Base-by-base conservation (phyloP, 352 stramenopile species). In the Globisporangium okanoganense region DNA sequence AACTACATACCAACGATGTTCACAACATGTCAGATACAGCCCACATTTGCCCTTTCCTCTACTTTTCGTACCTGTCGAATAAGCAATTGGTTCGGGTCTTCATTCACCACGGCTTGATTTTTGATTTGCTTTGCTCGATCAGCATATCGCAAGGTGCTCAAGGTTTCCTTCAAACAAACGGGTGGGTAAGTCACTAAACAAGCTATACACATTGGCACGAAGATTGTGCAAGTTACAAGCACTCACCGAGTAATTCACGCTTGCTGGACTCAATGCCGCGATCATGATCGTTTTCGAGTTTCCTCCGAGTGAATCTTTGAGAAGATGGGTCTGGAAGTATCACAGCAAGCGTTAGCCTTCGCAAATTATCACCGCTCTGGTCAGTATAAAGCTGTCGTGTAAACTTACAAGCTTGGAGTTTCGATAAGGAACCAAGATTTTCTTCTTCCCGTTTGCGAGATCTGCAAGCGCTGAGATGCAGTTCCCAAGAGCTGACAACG, bases 241-340 rank as follows among this genome's bases (percentile, higher is more conserved):
- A 41, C 66, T 24, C 55, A 90, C 83, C 22, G 81, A 93, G 51
- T 95, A 95, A 56, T 96, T 97, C 4, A 96, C 78, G 31, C 82
- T 90, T 0, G 84, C 87, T 55, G 90, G 90, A 58, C 87, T 94
- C 31, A 97, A 66, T 16, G 88, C 87, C 36, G 89, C 88, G 47
- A 96, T 96, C 88, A 96, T 96, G 35, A 96, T 95, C 18, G 88
- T 95, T 60, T 96, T 97, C 2, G 85, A 90, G 60, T 96, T 96
- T 31, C 86, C 88, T 43, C 88, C 88, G 1, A 97, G 70, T 0
- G 85, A 94, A 63, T 93, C 84, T 58, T 93, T 93, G 25, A 95
- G 74, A 35, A 95, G 56, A 58, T 94, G 85, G 3, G 88, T 97
- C 71, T 92, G n/a, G 3, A 5, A 8, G 8, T 24, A 27, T 41